These are phyloP conservation scores for Fusarium sp. DNA, from an alignment of 2,329 filamentous ascomycete species.

Conservation along the genomic window DNA sequence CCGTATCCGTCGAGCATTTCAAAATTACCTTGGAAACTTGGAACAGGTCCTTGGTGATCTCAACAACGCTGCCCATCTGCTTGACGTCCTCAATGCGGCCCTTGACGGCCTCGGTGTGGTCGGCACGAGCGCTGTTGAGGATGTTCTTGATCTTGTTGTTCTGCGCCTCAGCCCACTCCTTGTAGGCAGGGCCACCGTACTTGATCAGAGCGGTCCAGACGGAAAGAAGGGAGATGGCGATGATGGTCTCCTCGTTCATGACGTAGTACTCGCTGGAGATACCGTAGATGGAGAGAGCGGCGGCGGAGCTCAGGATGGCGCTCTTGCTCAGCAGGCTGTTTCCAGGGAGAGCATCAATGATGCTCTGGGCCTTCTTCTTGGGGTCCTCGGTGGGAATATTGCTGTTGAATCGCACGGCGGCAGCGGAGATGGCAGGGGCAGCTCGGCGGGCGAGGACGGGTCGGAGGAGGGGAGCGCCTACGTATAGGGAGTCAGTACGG, in stretches of 20 bases:
- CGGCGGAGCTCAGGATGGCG: slow-evolving; percentile 93
- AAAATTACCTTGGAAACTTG: slow-evolving; percentile 92
- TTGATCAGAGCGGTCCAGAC: slow-evolving; percentile 95
- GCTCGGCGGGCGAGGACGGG: slow-evolving; percentile 82
- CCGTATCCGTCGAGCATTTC: slow-evolving; percentile 23
- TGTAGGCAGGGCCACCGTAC: slow-evolving; percentile 93
- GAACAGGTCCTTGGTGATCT: slow-evolving; percentile 97
- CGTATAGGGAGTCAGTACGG: slow-evolving; percentile 45
- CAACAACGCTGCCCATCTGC: slow-evolving; percentile 94
- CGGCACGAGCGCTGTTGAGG: slow-evolving; percentile 91
- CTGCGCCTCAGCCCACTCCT: slow-evolving; percentile 91
- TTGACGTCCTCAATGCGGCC: slow-evolving; percentile 93
- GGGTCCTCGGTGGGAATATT: slow-evolving; percentile 89
- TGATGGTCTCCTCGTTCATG: slow-evolving; percentile 98
- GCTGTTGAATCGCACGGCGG: slow-evolving; percentile 78
- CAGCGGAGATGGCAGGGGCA: slow-evolving; percentile 81
- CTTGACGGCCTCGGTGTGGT: slow-evolving; percentile 97
- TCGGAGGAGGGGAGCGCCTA: slow-evolving; percentile 93
- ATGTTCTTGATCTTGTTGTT: slow-evolving; percentile 94
- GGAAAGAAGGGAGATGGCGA: slow-evolving; percentile 91
- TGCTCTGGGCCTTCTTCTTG: slow-evolving; percentile 96
- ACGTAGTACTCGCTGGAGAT: slow-evolving; percentile 99
- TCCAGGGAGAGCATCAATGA: slow-evolving; percentile 93
- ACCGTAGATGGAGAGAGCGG: slow-evolving; percentile 91
- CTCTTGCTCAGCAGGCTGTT: slow-evolving; percentile 95